Evolutionary conservation across 2,329 filamentous ascomycete genomes (phyloP).

Genomic region (Pseudogymnoascus sp.): DNA sequence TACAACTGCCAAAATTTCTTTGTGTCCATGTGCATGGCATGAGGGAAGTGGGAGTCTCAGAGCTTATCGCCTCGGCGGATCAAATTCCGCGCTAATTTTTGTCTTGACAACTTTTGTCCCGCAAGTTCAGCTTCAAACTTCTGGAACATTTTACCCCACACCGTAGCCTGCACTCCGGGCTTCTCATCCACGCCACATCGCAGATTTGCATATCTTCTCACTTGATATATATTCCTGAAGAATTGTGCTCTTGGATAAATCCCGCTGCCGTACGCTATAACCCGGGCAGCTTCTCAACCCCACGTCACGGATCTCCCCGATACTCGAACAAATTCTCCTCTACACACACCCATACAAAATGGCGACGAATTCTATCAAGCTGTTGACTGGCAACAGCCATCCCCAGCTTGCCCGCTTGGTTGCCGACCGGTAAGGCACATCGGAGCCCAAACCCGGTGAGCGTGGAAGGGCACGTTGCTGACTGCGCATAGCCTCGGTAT

Average conservation of each 20-base stretch:
- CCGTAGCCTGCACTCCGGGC: neutral
- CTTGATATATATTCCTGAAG: neutral
- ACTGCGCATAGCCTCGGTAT: slow-evolving; percentile 55
- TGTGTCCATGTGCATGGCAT: neutral
- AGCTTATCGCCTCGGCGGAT: slow-evolving; percentile 7
- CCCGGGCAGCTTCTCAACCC: neutral
- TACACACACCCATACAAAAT: slow-evolving; percentile 32
- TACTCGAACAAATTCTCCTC: neutral
- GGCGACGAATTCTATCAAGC: slow-evolving; percentile 67
- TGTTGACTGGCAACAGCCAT: slow-evolving; percentile 68
- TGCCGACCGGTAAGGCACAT: slow-evolving; percentile 46
- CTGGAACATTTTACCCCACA: slow-evolving; percentile 8
- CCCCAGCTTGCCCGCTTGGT: slow-evolving; percentile 63
- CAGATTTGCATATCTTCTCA: neutral
- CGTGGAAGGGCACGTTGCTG: neutral
- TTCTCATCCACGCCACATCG: slow-evolving; percentile 1
- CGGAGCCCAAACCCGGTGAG: slow-evolving; percentile 12
- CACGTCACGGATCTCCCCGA: slow-evolving; percentile 5
- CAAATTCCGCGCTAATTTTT: slow-evolving; percentile 8
- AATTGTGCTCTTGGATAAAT: slow-evolving; percentile 2
- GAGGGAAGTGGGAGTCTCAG: neutral
- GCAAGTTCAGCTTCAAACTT: slow-evolving; percentile 7
- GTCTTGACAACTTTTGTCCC: slow-evolving; percentile 8
- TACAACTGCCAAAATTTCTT: neutral
- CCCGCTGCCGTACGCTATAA: neutral